Percentiles rank a stretch among this genome's conserved stretches.
phyloP scores from a whole-genome alignment of 2,329 filamentous ascomycete genomes.

The Alternaria novae-zelandiae region DNA sequence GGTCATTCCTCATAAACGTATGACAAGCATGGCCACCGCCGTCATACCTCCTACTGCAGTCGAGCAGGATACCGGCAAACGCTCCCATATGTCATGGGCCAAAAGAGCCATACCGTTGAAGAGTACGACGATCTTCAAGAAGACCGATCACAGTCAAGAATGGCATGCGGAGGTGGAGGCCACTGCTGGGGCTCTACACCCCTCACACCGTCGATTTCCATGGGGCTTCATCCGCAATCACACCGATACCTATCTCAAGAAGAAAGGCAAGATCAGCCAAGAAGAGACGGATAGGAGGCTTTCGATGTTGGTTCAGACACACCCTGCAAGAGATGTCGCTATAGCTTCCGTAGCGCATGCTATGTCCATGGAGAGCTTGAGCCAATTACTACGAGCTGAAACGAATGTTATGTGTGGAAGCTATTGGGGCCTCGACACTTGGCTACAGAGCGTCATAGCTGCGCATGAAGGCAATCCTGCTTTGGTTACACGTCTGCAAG shows the following conservation, averaged over 20 bases:
- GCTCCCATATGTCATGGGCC: conserved; percentile 16
- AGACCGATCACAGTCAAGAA: conserved; percentile 35
- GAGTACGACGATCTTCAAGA: conserved; percentile 27
- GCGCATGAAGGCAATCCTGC: conserved; percentile 32
- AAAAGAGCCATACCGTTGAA: conserved; percentile 20
- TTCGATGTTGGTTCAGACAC: conserved; percentile 25
- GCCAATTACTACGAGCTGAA: conserved; percentile 31
- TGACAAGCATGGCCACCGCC: neutral
- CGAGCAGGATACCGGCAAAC: conserved; percentile 14
- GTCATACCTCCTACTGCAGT: neutral
- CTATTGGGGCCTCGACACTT: conserved; percentile 37
- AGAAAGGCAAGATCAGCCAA: conserved; percentile 37
- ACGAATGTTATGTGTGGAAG: conserved; percentile 33
- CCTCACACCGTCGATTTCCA: conserved; percentile 35
- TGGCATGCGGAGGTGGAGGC: conserved; percentile 37
- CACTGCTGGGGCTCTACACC: conserved; percentile 29
- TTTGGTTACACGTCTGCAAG: conserved; percentile 34
- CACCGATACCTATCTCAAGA: conserved; percentile 40
- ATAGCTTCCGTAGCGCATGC: conserved; percentile 40
- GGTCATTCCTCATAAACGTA: neutral
- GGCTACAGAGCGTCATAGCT: conserved; percentile 39
- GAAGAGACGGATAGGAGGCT: conserved; percentile 31
- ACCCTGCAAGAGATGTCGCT: conserved; percentile 32
- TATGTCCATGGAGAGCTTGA: conserved; percentile 32
- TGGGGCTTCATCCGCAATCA: conserved; percentile 25